Evolutionary conservation across 1,284 basidiomycete species (phyloP).

Genomic region (Fomitopsis pinicola): DNA sequence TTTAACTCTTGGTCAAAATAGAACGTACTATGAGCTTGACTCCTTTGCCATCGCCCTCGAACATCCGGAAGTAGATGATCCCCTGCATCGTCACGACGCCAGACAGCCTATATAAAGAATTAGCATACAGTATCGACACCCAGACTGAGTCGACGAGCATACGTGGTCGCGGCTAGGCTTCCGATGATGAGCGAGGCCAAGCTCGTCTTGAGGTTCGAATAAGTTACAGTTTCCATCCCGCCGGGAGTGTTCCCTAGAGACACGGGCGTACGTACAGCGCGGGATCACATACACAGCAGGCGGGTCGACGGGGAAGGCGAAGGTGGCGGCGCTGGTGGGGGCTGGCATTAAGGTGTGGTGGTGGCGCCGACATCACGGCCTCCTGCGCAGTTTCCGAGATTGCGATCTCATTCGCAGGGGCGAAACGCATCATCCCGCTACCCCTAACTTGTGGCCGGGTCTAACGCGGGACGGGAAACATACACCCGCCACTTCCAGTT

Average conservation of each 20-base stretch:
- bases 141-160: neutral
- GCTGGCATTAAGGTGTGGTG: neutral
- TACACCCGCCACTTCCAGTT: neutral
- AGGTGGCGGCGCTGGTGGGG: neutral
- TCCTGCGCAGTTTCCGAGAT: neutral
- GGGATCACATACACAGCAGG: neutral
- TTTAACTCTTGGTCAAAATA: neutral
- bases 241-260: neutral
- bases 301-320: neutral
- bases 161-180: constrained; percentile 19
- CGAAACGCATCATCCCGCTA: neutral
- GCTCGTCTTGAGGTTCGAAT: constrained; percentile 15
- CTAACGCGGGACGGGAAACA: neutral
- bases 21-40: constrained; percentile 21
- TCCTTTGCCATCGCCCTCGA: constrained; percentile 10
- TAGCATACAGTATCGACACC: neutral
- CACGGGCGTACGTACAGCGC: neutral
- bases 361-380: neutral
- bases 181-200: constrained; percentile 20
- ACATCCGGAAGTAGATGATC: constrained; percentile 10
- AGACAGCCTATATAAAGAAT: constrained; percentile 14
- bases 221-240: constrained; percentile 6
- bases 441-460: neutral
- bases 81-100: constrained; percentile 17
- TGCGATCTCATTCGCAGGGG: neutral